Evolutionary conservation across 2,329 filamentous ascomycete species (phyloP).

Genomic region (Fusarium caatingaense): DNA sequence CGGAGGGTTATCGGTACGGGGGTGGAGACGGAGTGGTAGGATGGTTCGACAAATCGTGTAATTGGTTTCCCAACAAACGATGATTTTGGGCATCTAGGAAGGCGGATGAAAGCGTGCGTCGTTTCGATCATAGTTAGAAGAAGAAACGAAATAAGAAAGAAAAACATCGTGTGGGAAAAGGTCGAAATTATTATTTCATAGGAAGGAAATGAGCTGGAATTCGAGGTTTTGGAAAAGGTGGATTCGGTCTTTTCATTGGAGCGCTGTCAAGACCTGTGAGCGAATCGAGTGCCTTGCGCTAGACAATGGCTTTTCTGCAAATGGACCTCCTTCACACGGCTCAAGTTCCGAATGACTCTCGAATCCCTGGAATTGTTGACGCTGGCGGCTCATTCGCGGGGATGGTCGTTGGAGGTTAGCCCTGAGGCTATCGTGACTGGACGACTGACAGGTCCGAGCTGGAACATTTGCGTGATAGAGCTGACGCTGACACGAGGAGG

Average conservation of each 20-base stretch:
- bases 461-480: conserved; percentile 3
- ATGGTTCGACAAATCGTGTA: conserved; percentile 20
- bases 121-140: neutral
- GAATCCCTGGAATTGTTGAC: conserved; percentile 14
- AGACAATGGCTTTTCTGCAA: conserved; percentile 42
- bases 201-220: conserved; percentile 40
- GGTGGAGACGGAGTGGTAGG: conserved; percentile 29
- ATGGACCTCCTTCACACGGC: conserved; percentile 24
- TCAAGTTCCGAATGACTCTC: conserved; percentile 28
- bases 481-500: neutral
- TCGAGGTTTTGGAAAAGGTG: conserved; percentile 40
- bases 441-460: neutral
- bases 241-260: conserved; percentile 44
- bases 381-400: conserved; percentile 9
- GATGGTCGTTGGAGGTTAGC: conserved; percentile 19
- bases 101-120: neutral
- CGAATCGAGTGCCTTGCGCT: conserved; percentile 45
- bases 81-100: neutral
- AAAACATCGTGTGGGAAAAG: conserved; percentile 3
- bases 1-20: conserved; percentile 42
- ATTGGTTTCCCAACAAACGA: neutral
- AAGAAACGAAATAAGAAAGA: neutral
- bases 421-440: conserved; percentile 29
- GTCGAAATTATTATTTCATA: conserved; percentile 20
- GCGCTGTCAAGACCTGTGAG: conserved; percentile 30